Base-by-base conservation (phyloP, 2,329 filamentous ascomycete genomes). In the Talaromyces sp. region DNA sequence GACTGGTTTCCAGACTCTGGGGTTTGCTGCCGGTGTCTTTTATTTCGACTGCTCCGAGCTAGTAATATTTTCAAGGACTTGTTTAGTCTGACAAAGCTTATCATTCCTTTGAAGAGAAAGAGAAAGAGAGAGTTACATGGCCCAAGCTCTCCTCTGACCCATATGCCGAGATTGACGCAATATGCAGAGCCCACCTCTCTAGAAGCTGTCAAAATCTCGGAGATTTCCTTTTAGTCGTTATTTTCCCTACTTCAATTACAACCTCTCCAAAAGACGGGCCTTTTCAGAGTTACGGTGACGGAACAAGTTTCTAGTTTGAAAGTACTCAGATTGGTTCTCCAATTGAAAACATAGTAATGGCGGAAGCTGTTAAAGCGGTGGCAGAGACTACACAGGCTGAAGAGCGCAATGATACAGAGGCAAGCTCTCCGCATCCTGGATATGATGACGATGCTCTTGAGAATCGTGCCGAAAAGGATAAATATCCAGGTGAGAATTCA, bases 401-500 rank as follows among this genome's bases (percentile, higher is more conserved):
- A 19, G 43, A 38, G 17, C 26, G 14, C 31, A 17, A 17, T 35
- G 53, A 14, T 21, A 24, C 43, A 55, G 19, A 55, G 50, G 10
- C 19, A 41, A 32, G n/a, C 27, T 41, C 43, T 31, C 21, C 56
- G 31, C 43, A 24, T 21, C 19, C 35, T 4, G 50, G n/a, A 5
- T 19, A 53, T 53, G 50, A 46, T 13, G 35, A 31, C 5, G 43
- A 11, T 24, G 32, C n/a, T 21, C 14, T 31, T 32, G 17, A 11
- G 5, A 29, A 13, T n/a, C 11, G 21, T n/a, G 3, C 54, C 17
- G 43, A 35, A n/a, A 17, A 58, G 8, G 43, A 58, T 4, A 53
- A 26, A 31, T 35, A 61, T 53, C 58, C 50, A 60, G 58, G 57
- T 64, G 19, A 52, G 46, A 17, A 58, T 49, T 31, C 51, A 56